phyloP scores from a whole-genome alignment of 257 asterid species.

The Handroanthus guayacan region DNA sequence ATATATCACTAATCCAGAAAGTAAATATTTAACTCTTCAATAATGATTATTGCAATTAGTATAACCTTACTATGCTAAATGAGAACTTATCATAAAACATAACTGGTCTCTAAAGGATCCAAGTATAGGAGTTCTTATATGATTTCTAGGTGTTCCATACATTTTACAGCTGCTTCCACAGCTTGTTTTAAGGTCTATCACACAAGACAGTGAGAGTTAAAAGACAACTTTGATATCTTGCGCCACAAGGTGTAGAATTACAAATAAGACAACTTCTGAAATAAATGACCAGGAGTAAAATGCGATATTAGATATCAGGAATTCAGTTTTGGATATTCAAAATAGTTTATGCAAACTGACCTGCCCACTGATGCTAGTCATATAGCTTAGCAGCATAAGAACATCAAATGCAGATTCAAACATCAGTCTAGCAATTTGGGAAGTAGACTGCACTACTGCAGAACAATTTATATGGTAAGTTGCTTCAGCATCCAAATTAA shows the following conservation, averaged over 20 bases:
- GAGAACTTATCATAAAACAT: background rate
- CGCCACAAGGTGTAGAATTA: slow-evolving; percentile 13
- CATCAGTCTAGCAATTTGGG: slow-evolving; percentile 90
- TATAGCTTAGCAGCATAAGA: slow-evolving; percentile 83
- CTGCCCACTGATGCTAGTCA: slow-evolving; percentile 91
- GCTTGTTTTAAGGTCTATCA: slow-evolving; percentile 23
- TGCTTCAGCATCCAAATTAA: slow-evolving; percentile 52
- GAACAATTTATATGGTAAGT: slow-evolving; percentile 53
- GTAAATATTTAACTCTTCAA: slow-evolving; percentile 7
- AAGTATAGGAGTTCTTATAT: background rate
- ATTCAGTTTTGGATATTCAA: slow-evolving; percentile 20
- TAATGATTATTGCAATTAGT: slow-evolving; percentile 15
- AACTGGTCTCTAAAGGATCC: slow-evolving; percentile 15
- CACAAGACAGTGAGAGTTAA: slow-evolving; percentile 12
- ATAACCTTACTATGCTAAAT: background rate
- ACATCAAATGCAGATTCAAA: slow-evolving; percentile 84
- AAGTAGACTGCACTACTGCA: slow-evolving; percentile 77
- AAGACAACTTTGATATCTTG: background rate
- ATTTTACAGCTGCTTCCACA: background rate
- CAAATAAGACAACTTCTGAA: slow-evolving; percentile 19
- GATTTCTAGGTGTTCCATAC: slow-evolving; percentile 25
- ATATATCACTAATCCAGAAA: slow-evolving; percentile 16
- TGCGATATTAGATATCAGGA: background rate
- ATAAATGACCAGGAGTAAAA: background rate
- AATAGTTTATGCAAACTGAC: slow-evolving; percentile 52